Evolutionary conservation across 2,329 filamentous ascomycete species (phyloP), one percentile per base, ranked within the genome.

Genomic region (Neospermospora avenae): DNA sequence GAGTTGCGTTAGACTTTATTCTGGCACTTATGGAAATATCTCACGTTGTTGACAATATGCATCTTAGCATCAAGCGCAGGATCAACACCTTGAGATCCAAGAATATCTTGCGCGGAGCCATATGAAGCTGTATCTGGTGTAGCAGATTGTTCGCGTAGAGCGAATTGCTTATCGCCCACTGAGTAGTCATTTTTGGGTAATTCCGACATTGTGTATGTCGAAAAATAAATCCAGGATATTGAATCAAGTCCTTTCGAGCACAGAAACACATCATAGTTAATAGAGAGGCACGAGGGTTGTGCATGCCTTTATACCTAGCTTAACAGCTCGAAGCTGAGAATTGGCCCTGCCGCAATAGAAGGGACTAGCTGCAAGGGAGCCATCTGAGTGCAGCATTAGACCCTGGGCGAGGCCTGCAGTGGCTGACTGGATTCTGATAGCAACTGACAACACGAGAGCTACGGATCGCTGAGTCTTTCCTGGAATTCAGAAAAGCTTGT

Each of bases 11-110:
- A n/a, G 45, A 39, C 35, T 18, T 16, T 39, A 25, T 7, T 16
- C 41, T 41, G 51, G 44, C 53, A 54, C 45, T 35, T 54, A 28
- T 57, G 39, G 48, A 18, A 39, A 55, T 37, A 57, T 58, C 81
- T 74, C 67, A 84, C 84, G 72, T 89, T 81, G 70, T 89, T 90
- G 61, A 89, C 81, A 28, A 89, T 76, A 66, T 85, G 80, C 84
- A 89, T 89, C 72, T 89, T 89, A 42, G 80, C 80, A 66, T 83
- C 83, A 46, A 89, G 74, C 1, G 81, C 84, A 4, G 84, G 82
- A 68, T 89, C 85, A 28, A 83, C 74, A 67, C 83, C 78, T 71
- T 87, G 81, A 57, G 78, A 73, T 4, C 76, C 77, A 14, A 88
- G 76, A 24, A 88, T 73, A 66, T 88, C 85, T 24, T 58, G 58